Percentiles rank a stretch among this genome's conserved stretches.
Conservation (phyloP, 345 rosid genomes). For the Anacardium occidentale region DNA sequence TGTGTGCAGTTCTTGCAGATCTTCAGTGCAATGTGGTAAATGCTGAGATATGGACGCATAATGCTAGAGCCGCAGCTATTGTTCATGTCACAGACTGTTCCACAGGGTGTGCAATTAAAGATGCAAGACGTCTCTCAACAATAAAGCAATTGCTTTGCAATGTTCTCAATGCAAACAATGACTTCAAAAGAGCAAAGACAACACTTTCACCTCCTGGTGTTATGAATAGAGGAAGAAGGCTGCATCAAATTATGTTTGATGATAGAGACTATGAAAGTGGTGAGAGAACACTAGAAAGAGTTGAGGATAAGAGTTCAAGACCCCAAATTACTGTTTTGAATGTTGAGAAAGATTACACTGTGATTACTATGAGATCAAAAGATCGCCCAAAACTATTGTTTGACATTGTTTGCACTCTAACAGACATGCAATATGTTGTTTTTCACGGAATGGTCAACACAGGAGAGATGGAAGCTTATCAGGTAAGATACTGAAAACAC, state of each 20-base stretch:
- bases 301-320: slow-evolving; percentile 42
- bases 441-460: slow-evolving; percentile 88
- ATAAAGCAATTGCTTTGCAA: slow-evolving; percentile 64
- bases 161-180: slow-evolving; percentile 61
- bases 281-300: slow-evolving; percentile 37
- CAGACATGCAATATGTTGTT: slow-evolving; percentile 93
- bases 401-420: slow-evolving; percentile 82
- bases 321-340: slow-evolving; percentile 69
- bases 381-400: slow-evolving; percentile 84
- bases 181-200: slow-evolving; percentile 57
- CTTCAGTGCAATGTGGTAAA: slow-evolving; percentile 76
- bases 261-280: slow-evolving; percentile 85
- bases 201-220: slow-evolving; percentile 57
- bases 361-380: slow-evolving; percentile 75
- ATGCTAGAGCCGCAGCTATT: slow-evolving; percentile 88
- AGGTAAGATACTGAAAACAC: slow-evolving; percentile 45
- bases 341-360: slow-evolving; percentile 76
- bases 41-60: slow-evolving; percentile 98
- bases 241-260: slow-evolving; percentile 94
- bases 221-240: slow-evolving; percentile 69
- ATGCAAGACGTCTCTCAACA: slow-evolving; percentile 56
- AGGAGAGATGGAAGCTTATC: slow-evolving; percentile 67
- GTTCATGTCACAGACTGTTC: slow-evolving; percentile 67
- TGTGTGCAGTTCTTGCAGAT: slow-evolving; percentile 84
- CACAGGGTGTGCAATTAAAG: slow-evolving; percentile 58